These are phyloP conservation scores for Agastache rugosa DNA, from an alignment of 257 asterid genomes.

Conservation along the genomic window DNA sequence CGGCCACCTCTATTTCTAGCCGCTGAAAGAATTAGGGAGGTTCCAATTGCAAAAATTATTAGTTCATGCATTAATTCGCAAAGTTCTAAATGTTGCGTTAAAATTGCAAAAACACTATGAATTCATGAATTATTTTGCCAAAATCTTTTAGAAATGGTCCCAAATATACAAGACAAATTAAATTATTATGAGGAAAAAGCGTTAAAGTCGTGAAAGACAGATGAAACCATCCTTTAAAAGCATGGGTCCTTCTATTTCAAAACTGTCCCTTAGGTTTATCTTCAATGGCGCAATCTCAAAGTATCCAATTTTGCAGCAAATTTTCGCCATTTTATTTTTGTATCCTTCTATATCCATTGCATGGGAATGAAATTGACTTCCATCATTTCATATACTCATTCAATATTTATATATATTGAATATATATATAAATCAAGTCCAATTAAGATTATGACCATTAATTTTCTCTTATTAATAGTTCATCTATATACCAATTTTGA, in stretches of 20 bases:
- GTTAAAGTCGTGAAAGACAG: conserved; percentile 21
- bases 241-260: conserved; percentile 36
- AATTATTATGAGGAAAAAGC: background rate
- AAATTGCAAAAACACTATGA: no score
- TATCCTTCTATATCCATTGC: conserved; percentile 35
- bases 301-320: conserved; percentile 18
- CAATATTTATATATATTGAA: no score
- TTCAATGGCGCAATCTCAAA: conserved; percentile 18
- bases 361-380: conserved; percentile 41
- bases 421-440: background rate
- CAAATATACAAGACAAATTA: conserved; percentile 9
- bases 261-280: conserved; percentile 27
- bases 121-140: no score
- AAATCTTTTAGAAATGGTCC: conserved; percentile 21
- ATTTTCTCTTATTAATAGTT: no score
- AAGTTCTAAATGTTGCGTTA: no score
- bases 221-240: conserved; percentile 38
- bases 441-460: background rate
- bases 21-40: no score
- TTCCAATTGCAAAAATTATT: no score
- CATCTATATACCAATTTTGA: no score
- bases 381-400: background rate
- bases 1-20: no score
- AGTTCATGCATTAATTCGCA: no score
- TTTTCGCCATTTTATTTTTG: conserved; percentile 25